Evolutionary conservation across 1,284 basidiomycete species (phyloP), one percentile per base, ranked within the genome.

Genomic region (Leccinum angustisporum): DNA sequence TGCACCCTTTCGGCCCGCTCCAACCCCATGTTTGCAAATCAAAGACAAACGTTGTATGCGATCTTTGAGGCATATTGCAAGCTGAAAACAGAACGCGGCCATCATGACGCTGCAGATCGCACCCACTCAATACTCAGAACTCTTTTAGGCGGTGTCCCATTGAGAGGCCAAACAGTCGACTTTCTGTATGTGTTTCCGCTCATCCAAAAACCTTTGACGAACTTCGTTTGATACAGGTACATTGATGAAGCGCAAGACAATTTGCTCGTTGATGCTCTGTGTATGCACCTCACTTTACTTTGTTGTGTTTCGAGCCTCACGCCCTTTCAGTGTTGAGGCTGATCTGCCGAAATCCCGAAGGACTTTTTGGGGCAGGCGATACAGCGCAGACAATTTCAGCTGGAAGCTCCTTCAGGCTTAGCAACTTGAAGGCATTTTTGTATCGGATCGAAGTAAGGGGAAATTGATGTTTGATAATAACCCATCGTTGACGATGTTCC

Each of bases 331-430:
- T 91, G 1, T 71, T 92, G 50, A 77, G 87, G 13, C 76, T 73
- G 0, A 68, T 91, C 3, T 90, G 87, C 66, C 73, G 72, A 11
- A 90, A 91, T 67, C 80, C 83, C 0, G 76, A 87, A 57, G 90
- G 90, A 0, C 73, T 89, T 25, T 90, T 91, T 67, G 92, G 87
- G 86, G 90, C 90, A 0, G 90, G 90, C 0, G 90, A 92, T 67
- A 92, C 90, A 0, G 89, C 90, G 0, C 90, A 92, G 67, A 88
- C 89, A 0, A 91, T 92, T 18, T 85, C 86, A 0, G 80, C 83
- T 2, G 90, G 90, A 0, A 89, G 86, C 61, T 83, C 87, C 0
- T 92, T 92, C 68, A 76, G 86, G 13, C 91, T 92, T 70, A 77
- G 88, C 63, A 88, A 91, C 46, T 70, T 92, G 59, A 91, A 87